Percentiles rank a stretch among this genome's conserved stretches.
Evolutionary conservation across 371 early-diverging fungal genomes (phyloP).

Genomic region (Gilbertella persicaria): DNA sequence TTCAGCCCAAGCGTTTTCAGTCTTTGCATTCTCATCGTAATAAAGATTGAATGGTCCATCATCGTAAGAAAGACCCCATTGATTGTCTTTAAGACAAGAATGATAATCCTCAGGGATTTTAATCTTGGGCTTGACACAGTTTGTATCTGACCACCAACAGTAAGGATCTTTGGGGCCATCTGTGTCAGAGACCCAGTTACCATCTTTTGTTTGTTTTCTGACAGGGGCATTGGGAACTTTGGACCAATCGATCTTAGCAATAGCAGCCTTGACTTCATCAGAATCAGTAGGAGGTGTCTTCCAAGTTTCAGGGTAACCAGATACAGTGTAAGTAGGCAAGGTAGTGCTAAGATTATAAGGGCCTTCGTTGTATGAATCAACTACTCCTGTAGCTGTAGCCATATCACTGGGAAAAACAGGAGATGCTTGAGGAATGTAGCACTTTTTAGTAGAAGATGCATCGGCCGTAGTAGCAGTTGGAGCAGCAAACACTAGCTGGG

Average conservation of each 20-base stretch:
- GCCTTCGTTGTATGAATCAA: too few relatives aligned
- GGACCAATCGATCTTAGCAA: slow-evolving; percentile 44
- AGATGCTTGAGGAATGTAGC: too few relatives aligned
- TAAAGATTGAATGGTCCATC: slow-evolving; percentile 39
- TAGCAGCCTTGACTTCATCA: slow-evolving; percentile 39
- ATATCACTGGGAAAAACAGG: too few relatives aligned
- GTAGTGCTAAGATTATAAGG: too few relatives aligned
- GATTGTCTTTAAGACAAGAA: slow-evolving; percentile 38
- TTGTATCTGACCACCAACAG: slow-evolving; percentile 42
- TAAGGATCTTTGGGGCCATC: slow-evolving; percentile 22
- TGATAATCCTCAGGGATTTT: slow-evolving; percentile 42
- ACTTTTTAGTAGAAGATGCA: too few relatives aligned
- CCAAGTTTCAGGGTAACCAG: slow-evolving; percentile 47
- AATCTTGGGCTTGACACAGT: slow-evolving; percentile 43
- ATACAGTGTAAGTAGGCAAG: too few relatives aligned
- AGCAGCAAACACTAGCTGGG: too few relatives aligned
- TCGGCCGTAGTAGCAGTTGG: too few relatives aligned
- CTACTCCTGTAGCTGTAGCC: too few relatives aligned
- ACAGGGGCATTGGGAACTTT: slow-evolving; percentile 44
- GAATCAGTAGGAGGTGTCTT: slow-evolving; percentile 28
- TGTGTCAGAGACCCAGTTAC: slow-evolving; percentile 23
- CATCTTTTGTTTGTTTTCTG: slow-evolving; percentile 24
- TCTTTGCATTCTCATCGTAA: too few relatives aligned
- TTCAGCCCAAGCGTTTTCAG: slow-evolving; percentile 34
- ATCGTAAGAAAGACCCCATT: slow-evolving; percentile 51